Evolutionary conservation across 441 rosid genomes (phyloP), one percentile per base, ranked within the genome.

Genomic region (Hura crepitans): DNA sequence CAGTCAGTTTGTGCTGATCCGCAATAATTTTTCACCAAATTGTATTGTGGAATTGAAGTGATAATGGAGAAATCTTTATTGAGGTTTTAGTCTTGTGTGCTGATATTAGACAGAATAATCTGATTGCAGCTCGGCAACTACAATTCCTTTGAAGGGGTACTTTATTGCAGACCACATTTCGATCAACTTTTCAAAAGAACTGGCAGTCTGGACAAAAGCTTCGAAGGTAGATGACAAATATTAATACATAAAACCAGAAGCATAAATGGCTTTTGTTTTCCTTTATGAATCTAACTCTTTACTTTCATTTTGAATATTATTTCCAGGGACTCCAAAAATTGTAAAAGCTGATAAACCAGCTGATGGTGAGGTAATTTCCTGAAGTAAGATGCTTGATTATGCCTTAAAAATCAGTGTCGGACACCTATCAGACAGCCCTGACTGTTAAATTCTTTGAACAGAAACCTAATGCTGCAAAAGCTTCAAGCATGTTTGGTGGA

Each of bases 141-240:
- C 91, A 94, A 94, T 81, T 92, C 99, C 75, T 90, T 92, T 71
- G 99, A 94, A 86, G 97, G 98, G 45, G 97, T 94, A 49, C 89
- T 92, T 6, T 94, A 92, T 72, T 92, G 99, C 89, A 85, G 94
- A 74, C 99, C 99, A 49, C 99, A 94, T 77, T 94, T 94, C 28
- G 99, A 94, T 85, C 99, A 92, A 73, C 85, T 87, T 28, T 90
- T 94, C 74, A 92, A 92, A 83, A 86, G 96, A 87, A 94, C 99
- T 35, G 97, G 99, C 74, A 92, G 99, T 83, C 97, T 94, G 42
- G 91, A 92, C 77, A 94, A 92, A 78, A 94, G 99, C 83, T 92
- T 92, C 65, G 99, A 94, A 78, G 99, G 99, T 94, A 71, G 51
- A n/a, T 22, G 12, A 42, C 1, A 10, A 42, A 42, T 42, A n/a